Conservation (phyloP, 140 eudicot genomes). For the Oenanthe javanica region DNA sequence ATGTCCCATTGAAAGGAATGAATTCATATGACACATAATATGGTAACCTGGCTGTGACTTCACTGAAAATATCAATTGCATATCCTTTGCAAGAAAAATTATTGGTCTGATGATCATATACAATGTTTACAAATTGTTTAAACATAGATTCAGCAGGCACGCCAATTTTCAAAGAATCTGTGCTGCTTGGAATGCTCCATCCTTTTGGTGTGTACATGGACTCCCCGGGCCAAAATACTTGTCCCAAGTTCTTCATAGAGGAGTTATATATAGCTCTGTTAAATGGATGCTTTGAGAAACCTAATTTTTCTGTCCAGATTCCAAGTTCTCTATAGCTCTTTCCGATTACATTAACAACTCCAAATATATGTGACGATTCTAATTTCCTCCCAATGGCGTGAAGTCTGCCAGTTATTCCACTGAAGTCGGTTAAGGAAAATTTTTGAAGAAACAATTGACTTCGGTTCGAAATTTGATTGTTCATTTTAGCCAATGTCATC, state of each 20-base stretch:
- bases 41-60: conserved; percentile 25
- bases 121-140: conserved; percentile 29
- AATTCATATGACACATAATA: conserved; percentile 21
- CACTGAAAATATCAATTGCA: conserved; percentile 32
- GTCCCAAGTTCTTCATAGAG: conserved; percentile 32
- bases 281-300: conserved; percentile 29
- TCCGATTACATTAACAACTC: conserved; percentile 40
- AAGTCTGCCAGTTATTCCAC: conserved; percentile 33
- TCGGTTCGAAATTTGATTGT: not conserved
- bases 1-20: conserved; percentile 24
- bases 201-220: conserved; percentile 33
- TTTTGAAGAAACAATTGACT: conserved; percentile 11
- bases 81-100: conserved; percentile 30
- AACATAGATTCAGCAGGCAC: conserved; percentile 36
- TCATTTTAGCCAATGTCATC: conserved; percentile 17
- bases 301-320: conserved; percentile 33
- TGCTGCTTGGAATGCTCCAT: conserved; percentile 27
- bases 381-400: conserved; percentile 17
- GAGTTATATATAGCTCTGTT: conserved; percentile 15
- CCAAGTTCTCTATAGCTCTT: conserved; percentile 33
- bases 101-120: conserved; percentile 15
- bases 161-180: conserved; percentile 31
- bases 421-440: conserved; percentile 4
- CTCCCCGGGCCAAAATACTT: conserved; percentile 37
- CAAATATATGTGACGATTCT: conserved; percentile 17